A percentile compares a stretch with the other conserved stretches of the same genome.
phyloP scores from a whole-genome alignment of 352 stramenopile species.

The Globisporangium cederbergense region DNA sequence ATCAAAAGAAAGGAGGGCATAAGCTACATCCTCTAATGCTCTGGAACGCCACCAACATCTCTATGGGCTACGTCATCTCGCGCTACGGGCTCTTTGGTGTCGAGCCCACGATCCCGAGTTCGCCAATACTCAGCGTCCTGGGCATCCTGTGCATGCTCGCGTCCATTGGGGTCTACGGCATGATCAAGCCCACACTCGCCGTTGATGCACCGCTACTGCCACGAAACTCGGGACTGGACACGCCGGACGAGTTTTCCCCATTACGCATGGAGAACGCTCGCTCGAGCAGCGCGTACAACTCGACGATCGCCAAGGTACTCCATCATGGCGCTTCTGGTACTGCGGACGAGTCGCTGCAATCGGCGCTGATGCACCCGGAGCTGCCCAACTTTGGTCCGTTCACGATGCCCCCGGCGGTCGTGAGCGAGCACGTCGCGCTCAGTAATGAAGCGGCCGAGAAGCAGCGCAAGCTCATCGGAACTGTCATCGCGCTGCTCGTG shows the following conservation, averaged over 20 bases:
- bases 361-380: slow-evolving; percentile 65
- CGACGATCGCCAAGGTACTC: slow-evolving; percentile 19
- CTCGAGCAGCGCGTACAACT: slow-evolving; percentile 2
- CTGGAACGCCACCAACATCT: slow-evolving; percentile 86
- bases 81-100: slow-evolving; percentile 72
- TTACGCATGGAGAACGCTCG: slow-evolving; percentile 20
- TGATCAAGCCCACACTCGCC: slow-evolving; percentile 66
- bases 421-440: too few relatives aligned
- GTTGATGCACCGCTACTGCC: neutral
- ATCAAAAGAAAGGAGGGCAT: too few relatives aligned
- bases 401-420: too few relatives aligned
- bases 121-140: slow-evolving; percentile 48
- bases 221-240: neutral
- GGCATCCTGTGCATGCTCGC: slow-evolving; percentile 78
- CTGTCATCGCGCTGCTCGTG: too few relatives aligned
- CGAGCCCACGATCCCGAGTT: slow-evolving; percentile 51
- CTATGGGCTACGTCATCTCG: slow-evolving; percentile 76
- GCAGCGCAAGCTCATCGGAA: too few relatives aligned
- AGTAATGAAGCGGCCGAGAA: too few relatives aligned
- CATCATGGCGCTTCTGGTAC: neutral
- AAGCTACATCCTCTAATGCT: slow-evolving; percentile 35
- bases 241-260: slow-evolving; percentile 31
- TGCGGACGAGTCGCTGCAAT: slow-evolving; percentile 40
- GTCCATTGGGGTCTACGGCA: slow-evolving; percentile 75
- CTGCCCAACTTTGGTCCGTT: slow-evolving; percentile 84